Base-by-base conservation (phyloP, 305 asterid species). In the Rubia occidens region DNA sequence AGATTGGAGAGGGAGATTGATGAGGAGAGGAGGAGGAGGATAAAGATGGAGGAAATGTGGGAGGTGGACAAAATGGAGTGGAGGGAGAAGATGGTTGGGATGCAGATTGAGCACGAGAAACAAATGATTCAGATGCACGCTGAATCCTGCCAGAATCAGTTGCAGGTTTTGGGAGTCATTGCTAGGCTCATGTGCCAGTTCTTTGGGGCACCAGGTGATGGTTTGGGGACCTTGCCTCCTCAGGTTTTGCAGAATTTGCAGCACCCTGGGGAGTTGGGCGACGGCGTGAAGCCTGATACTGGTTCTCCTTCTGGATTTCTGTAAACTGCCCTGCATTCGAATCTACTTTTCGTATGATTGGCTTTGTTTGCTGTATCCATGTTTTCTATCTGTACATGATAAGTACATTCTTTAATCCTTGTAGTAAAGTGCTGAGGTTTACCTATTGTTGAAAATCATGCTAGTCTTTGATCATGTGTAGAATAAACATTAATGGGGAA, bases 111-210 rank as follows among this genome's bases (percentile, higher is more conserved):
- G 64, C 96, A 93, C 47, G 97, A 93, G 86, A 93, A 87, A 77
- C 94, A 86, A 78, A 87, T 93, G 94, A 86, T 90, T 88, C 97
- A 90, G 78, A 84, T 93, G 88, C 96, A 90, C 39, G 88, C 95
- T 15, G 94, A 90, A 72, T 80, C 96, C 72, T 90, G 94, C 83
- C 98, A 93, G 81, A 90, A 86, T 67, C 98, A 93, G 64, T 60
- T 89, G 77, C 96, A 93, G 83, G 77, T 93, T 76, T 82, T 93
- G 1, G 94, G 96, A 21, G 82, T 81, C 4, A 77, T 87, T 71
- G 84, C 94, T 67, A 75, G 98, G 63, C 80, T 92, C 11, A 71
- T 87, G 18, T 88, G 94, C 72, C 98, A 92, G 67, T 86, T 83
- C 72, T 88, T 89, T 59, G 97, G 97, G 74, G 78, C 95, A 6